Conservation (phyloP, 176 grass and related monocot species). For the Ensete glaucum region DNA sequence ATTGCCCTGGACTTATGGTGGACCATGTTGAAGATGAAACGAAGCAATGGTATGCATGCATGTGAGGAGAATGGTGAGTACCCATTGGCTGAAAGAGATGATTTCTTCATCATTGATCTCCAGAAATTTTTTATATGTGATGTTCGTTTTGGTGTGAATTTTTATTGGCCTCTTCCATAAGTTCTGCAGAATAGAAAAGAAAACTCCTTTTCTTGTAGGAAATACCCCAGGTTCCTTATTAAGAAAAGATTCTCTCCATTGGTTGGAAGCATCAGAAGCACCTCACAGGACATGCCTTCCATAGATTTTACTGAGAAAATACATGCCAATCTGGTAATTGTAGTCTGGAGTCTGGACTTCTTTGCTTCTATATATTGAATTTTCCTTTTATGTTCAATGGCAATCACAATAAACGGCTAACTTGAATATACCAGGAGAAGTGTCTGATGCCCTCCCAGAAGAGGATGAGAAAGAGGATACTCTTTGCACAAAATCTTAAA, state of each 20-base stretch:
- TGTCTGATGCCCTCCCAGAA: neutral
- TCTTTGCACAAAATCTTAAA: neutral
- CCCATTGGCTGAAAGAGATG: neutral
- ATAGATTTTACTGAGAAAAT: neutral
- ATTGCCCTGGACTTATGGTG: neutral
- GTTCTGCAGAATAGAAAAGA: too few relatives aligned
- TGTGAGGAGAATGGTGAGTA: neutral
- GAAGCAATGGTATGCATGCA: neutral
- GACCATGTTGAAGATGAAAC: neutral
- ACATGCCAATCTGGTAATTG: neutral
- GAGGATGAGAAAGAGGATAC: neutral
- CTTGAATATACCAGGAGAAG: neutral
- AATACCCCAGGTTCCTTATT: neutral
- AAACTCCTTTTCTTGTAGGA: neutral
- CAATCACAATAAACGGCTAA: neutral
- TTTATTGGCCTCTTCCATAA: neutral
- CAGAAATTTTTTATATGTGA: neutral
- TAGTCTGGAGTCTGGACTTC: neutral
- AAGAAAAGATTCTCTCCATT: neutral
- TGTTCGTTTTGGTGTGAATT: neutral
- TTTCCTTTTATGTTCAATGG: neutral
- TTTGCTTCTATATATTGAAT: neutral
- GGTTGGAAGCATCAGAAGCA: neutral
- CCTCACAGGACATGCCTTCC: neutral
- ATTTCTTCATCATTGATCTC: neutral